These are phyloP conservation scores for Kwoniella heveanensis DNA, from an alignment of 768 basidiomycete genomes.

Conservation along the genomic window DNA sequence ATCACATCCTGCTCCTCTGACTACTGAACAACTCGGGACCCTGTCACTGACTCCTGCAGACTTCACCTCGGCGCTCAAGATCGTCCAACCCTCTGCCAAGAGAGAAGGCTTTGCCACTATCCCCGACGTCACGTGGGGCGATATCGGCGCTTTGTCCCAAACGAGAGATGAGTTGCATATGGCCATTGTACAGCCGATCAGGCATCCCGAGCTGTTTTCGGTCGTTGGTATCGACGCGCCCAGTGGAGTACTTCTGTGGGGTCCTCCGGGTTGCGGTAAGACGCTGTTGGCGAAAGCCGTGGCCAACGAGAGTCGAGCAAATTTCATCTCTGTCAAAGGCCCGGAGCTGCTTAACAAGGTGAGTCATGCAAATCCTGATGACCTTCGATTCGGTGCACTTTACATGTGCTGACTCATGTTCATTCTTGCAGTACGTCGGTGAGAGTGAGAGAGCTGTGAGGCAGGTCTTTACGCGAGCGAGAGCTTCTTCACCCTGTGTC, in stretches of 20 bases:
- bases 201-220: constrained; percentile 81
- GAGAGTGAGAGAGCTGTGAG: constrained; percentile 94
- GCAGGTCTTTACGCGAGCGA: constrained; percentile 89
- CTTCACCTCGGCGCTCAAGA: constrained; percentile 76
- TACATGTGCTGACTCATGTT: too few relatives aligned
- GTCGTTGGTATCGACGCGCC: constrained; percentile 86
- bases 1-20: constrained; percentile 79
- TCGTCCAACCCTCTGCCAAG: constrained; percentile 93
- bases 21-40: constrained; percentile 73
- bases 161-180: constrained; percentile 91
- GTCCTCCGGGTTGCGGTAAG: constrained; percentile 97
- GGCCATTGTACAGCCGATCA: constrained; percentile 95
- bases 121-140: constrained; percentile 91
- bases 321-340: constrained; percentile 97
- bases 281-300: constrained; percentile 97
- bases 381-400: too few relatives aligned
- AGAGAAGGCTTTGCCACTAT: constrained; percentile 98
- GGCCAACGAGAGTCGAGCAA: constrained; percentile 91
- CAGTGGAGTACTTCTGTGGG: constrained; percentile 96
- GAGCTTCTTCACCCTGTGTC: constrained; percentile 90
- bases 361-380: constrained; percentile 44
- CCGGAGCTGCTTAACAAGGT: constrained; percentile 97
- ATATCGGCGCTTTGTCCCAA: constrained; percentile 85
- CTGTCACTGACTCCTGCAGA: constrained; percentile 79
- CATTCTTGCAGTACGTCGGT: constrained; percentile 84